Conservation (phyloP, 106 monocot species). For the Dendrobium catenatum region DNA sequence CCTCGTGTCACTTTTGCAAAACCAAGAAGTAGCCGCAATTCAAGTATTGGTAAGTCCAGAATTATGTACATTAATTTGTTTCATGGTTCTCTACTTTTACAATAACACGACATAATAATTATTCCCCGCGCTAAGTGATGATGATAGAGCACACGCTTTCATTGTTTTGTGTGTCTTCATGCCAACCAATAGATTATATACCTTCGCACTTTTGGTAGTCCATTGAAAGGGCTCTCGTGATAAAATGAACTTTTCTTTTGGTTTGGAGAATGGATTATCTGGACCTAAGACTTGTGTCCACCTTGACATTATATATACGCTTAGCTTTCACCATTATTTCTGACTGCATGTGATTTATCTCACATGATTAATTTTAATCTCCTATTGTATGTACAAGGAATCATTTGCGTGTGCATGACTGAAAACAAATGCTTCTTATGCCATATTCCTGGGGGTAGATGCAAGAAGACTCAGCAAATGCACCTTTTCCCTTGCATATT, state of each 20-base stretch:
- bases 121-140: too few relatives aligned
- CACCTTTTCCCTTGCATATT: too few relatives aligned
- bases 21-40: slow-evolving; percentile 93
- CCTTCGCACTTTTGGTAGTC: background rate
- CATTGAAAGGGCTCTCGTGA: background rate
- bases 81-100: background rate
- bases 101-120: too few relatives aligned
- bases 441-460: too few relatives aligned
- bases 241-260: background rate
- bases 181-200: background rate
- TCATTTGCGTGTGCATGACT: background rate
- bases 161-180: too few relatives aligned
- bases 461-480: too few relatives aligned
- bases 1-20: slow-evolving; percentile 87
- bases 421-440: too few relatives aligned
- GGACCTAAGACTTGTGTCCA: background rate
- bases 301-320: background rate
- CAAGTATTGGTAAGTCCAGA: slow-evolving; percentile 72
- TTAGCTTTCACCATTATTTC: background rate
- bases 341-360: background rate
- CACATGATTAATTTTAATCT: background rate
- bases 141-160: too few relatives aligned
- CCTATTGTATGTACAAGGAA: background rate
- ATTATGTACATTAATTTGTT: background rate
- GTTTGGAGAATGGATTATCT: background rate